Conservation (phyloP, 2,329 filamentous ascomycete genomes). For the Penicillium sp. region DNA sequence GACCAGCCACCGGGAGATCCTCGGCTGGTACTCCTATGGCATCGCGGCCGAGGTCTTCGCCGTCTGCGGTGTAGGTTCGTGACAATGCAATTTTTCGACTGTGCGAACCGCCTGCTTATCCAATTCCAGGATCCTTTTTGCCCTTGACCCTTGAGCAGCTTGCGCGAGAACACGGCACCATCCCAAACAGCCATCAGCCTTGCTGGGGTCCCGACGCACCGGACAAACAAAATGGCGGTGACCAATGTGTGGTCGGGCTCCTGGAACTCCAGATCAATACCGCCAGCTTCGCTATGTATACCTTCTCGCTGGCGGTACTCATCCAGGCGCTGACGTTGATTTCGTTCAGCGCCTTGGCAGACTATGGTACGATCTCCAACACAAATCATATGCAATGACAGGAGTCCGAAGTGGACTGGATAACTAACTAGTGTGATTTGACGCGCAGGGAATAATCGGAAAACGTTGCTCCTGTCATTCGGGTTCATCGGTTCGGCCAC, state of each 20-base stretch:
- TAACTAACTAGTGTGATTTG: neutral
- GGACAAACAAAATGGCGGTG: conserved; percentile 24
- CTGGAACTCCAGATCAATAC: conserved; percentile 35
- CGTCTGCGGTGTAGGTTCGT: conserved; percentile 67
- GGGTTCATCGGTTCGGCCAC: conserved; percentile 71
- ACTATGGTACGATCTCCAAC: conserved; percentile 64
- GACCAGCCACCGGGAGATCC: conserved; percentile 74
- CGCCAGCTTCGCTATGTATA: conserved; percentile 51
- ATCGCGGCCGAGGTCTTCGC: conserved; percentile 96
- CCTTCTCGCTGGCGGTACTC: conserved; percentile 81
- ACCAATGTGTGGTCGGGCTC: conserved; percentile 32
- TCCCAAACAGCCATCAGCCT: conserved; percentile 47
- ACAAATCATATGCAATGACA: neutral
- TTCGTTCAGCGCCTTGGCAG: conserved; percentile 59
- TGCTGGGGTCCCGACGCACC: conserved; percentile 29
- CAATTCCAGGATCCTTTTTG: conserved; percentile 69
- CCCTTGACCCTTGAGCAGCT: conserved; percentile 87
- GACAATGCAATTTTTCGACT: neutral
- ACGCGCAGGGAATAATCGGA: conserved; percentile 54
- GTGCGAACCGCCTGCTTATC: conserved; percentile 1
- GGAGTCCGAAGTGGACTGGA: no score
- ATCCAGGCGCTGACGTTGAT: conserved; percentile 82
- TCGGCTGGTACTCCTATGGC: conserved; percentile 87
- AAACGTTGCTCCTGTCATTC: conserved; percentile 74
- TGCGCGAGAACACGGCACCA: conserved; percentile 85